Evolutionary conservation across 192 early-diverging fungal species (phyloP), one percentile per base, ranked within the genome.

Genomic region (Backusella tuberculispora): DNA sequence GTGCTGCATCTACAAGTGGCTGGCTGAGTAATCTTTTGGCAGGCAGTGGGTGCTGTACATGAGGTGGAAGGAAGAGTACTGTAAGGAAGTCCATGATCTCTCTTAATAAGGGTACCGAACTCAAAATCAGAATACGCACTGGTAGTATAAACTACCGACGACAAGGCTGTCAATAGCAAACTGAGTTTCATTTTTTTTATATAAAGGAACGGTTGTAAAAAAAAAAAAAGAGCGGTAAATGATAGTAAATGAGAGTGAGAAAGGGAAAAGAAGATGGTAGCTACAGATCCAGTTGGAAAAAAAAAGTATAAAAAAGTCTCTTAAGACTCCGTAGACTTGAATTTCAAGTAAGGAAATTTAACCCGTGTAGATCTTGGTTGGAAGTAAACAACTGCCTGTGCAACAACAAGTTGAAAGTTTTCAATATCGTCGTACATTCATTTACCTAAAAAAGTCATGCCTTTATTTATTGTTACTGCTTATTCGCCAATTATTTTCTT

Each of bases 11-110:
- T 64, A 69, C 76, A 78, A n/a, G 38, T 73, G 19, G 67, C 44
- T 10, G 38, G 21, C 1, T n/a, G n/a, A 8, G 38, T 41, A 9
- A 78, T 69, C 14, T 69, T 78, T 24, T 13, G 2, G 53, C 76
- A 78, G 2, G 64, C 38, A 6, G 63, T 34, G 2, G 71, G 71
- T 45, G 43, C 65, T 40, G 40, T 17, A 73, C 76, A 78, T 1
- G 21, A 34, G 9, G 71, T 24, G 21, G 44, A 66, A n/a, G 76
- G 71, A 13, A 78, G 46, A n/a, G 70, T 73, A 26, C 48, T 66
- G 64, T 68, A 78, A 15, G 76, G 76, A 41, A 78, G 48, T 69
- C 72, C 72, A 45, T 68, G 40, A 40, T 71, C 71, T 42, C 76
- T 72, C 68, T 78, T 78, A 48, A 63, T 19, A 47, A 69, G 45